Evolutionary conservation across 257 asterid genomes (phyloP).

Genomic region (Petunia secreta): DNA sequence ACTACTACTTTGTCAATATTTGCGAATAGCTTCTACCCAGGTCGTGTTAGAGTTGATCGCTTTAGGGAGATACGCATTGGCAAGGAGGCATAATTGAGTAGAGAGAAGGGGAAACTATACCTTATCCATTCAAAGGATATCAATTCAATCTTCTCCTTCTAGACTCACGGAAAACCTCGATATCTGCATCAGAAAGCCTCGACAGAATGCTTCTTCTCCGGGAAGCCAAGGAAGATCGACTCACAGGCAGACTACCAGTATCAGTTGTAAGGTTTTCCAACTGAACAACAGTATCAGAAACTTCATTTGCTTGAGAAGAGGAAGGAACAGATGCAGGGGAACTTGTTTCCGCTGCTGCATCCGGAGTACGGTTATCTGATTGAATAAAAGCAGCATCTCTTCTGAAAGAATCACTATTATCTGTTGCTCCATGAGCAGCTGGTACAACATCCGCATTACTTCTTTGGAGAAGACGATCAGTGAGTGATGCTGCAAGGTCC

Average conservation of each 20-base stretch:
- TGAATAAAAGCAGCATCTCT: conserved; percentile 40
- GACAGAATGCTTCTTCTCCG: conserved; percentile 36
- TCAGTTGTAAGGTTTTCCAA: conserved; percentile 31
- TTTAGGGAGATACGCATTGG: neutral
- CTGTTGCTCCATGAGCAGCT: conserved; percentile 39
- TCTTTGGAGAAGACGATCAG: conserved; percentile 44
- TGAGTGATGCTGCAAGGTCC: conserved; percentile 68
- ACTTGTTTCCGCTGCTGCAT: conserved; percentile 37
- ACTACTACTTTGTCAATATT: neutral
- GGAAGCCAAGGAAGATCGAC: conserved; percentile 33
- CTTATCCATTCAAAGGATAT: conserved; percentile 18
- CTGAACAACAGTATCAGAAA: conserved; percentile 36
- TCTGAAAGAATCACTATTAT: conserved; percentile 40
- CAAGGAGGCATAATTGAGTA: neutral
- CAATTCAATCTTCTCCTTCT: conserved; percentile 44
- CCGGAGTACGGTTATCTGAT: conserved; percentile 40
- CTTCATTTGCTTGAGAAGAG: conserved; percentile 48
- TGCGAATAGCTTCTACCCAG: neutral
- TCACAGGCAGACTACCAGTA: conserved; percentile 28
- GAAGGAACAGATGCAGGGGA: conserved; percentile 40
- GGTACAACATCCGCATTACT: conserved; percentile 37
- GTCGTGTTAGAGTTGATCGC: neutral
- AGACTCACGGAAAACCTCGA: conserved; percentile 31
- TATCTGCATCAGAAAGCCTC: conserved; percentile 33
- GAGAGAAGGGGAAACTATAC: conserved; percentile 5